phyloP scores from a whole-genome alignment of 345 rosid species.

The Cardamine resedifolia region DNA sequence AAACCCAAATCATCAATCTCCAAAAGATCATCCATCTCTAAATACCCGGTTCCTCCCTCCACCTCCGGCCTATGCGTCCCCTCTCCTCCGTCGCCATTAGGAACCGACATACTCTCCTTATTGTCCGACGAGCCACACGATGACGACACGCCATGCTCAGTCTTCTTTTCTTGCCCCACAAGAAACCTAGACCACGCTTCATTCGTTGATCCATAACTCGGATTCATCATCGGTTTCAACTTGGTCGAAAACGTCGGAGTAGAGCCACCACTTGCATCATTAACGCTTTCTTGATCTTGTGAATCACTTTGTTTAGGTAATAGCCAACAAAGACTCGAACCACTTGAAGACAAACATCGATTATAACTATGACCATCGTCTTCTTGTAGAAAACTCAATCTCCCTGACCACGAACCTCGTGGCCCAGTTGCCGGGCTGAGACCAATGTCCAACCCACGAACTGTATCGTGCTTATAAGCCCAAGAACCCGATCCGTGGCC shows the following conservation, averaged over 20 bases:
- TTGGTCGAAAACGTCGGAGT: slow-evolving; percentile 6
- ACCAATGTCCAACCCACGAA: slow-evolving; percentile 34
- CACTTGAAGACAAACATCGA: slow-evolving; percentile 16
- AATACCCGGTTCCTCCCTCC: slow-evolving; percentile 32
- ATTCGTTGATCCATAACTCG: background rate
- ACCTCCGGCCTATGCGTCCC: slow-evolving; percentile 26
- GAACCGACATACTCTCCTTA: slow-evolving; percentile 21
- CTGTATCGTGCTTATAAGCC: slow-evolving; percentile 8
- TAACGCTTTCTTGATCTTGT: slow-evolving; percentile 17
- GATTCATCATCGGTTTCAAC: background rate
- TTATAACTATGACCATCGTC: background rate
- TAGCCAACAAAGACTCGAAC: slow-evolving; percentile 35
- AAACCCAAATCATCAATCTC: slow-evolving; percentile 41
- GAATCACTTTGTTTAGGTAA: slow-evolving; percentile 26
- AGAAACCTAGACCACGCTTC: slow-evolving; percentile 32
- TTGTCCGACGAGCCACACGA: slow-evolving; percentile 30
- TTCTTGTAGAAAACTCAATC: slow-evolving; percentile 19
- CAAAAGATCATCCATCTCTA: slow-evolving; percentile 38
- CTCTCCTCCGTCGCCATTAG: slow-evolving; percentile 23
- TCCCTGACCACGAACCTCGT: slow-evolving; percentile 27
- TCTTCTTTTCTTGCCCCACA: slow-evolving; percentile 32
- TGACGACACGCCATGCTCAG: slow-evolving; percentile 13
- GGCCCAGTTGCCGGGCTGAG: slow-evolving; percentile 21
- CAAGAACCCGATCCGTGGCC: slow-evolving; percentile 19
- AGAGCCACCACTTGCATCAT: slow-evolving; percentile 15